Conservation (phyloP, 169 alveolate genomes). For the Plasmodium gonderi region DNA sequence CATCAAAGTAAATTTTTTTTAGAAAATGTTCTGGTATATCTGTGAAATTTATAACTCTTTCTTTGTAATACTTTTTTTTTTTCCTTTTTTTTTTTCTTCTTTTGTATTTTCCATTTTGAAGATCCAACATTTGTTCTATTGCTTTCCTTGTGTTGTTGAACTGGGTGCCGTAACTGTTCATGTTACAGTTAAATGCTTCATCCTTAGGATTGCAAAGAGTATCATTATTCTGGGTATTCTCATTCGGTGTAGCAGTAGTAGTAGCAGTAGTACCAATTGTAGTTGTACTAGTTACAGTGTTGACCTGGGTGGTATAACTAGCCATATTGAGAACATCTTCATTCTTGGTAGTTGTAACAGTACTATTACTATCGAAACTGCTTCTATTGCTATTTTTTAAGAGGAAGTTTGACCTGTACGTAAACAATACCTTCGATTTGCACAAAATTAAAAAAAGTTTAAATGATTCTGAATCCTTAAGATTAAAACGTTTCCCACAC, state of each 20-base stretch:
- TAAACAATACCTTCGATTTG: constrained; percentile 59
- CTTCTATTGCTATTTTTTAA: constrained; percentile 44
- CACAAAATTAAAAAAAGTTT: constrained; percentile 46
- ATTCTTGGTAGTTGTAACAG: background rate
- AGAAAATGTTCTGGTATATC: constrained; percentile 62
- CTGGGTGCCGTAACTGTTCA: background rate
- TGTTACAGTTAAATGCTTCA: background rate
- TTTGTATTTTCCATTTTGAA: background rate
- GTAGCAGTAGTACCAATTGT: background rate
- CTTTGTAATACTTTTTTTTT: constrained; percentile 35
- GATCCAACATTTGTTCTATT: background rate
- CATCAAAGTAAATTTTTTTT: constrained; percentile 40
- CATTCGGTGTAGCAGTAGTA: no score
- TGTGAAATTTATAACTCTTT: constrained; percentile 48
- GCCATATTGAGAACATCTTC: no score
- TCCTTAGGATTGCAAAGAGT: background rate
- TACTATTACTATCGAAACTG: background rate
- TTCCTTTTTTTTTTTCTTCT: background rate
- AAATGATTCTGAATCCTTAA: constrained; percentile 33
- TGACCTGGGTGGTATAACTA: background rate
- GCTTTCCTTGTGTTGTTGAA: background rate
- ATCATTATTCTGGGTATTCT: no score
- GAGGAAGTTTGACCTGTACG: constrained; percentile 63
- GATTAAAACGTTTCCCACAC: constrained; percentile 24
- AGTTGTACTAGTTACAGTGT: background rate